phyloP scores from a whole-genome alignment of 2,329 filamentous ascomycete genomes.

The Botrytis sinoallii region DNA sequence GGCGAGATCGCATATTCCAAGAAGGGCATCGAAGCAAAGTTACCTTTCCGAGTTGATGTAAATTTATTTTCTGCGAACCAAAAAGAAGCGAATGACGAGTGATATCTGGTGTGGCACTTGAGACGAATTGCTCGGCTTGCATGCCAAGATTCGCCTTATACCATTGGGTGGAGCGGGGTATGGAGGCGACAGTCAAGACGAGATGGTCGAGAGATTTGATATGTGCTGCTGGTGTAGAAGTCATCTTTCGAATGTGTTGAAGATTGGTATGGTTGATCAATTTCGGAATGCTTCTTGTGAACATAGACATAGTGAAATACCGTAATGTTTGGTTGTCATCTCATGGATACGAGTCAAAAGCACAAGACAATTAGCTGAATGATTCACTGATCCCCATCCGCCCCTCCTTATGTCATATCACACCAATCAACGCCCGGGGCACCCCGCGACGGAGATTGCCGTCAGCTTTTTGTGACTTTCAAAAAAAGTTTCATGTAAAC shows the following conservation, averaged over 20 bases:
- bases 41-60: constrained; percentile 52
- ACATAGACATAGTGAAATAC: background rate
- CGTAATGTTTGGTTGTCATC: background rate
- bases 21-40: background rate
- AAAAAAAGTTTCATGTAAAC: constrained; percentile 7
- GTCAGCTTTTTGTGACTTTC: background rate
- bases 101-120: constrained; percentile 39
- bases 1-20: background rate
- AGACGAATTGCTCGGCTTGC: constrained; percentile 50
- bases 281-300: background rate
- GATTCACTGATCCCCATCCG: background rate
- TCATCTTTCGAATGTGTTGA: constrained; percentile 16
- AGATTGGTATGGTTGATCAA: background rate
- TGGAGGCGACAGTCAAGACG: constrained; percentile 54
- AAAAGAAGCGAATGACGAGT: constrained; percentile 54
- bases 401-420: constrained; percentile 12
- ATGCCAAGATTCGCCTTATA: constrained; percentile 57
- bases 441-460: constrained; percentile 15
- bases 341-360: background rate
- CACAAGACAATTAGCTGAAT: background rate
- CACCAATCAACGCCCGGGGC: constrained; percentile 7
- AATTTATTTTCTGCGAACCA: constrained; percentile 58
- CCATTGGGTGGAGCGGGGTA: constrained; percentile 50
- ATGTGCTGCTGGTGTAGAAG: constrained; percentile 24
- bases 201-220: constrained; percentile 51